Percentiles rank a stretch among this genome's conserved stretches.
phyloP scores from a whole-genome alignment of 2,329 filamentous ascomycete genomes.

The Bipolaris bicolor region DNA sequence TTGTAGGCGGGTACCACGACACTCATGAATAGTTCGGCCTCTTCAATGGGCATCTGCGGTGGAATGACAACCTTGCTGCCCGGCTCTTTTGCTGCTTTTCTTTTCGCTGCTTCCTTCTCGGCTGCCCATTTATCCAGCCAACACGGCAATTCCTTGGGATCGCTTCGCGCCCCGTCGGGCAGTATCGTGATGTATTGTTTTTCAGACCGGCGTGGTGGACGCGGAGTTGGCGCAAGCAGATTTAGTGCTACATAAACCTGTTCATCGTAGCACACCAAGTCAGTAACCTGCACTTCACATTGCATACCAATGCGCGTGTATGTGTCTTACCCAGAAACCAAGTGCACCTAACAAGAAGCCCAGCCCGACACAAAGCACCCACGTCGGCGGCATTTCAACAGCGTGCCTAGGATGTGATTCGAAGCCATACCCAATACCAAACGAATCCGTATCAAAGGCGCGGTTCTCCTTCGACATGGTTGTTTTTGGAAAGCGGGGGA shows the following conservation, averaged over 20 bases:
- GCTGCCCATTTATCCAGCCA: slow-evolving; percentile 81
- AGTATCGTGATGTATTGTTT: slow-evolving; percentile 82
- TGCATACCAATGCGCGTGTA: neutral
- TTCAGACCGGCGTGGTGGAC: slow-evolving; percentile 74
- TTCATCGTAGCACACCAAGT: neutral
- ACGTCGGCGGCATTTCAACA: slow-evolving; percentile 42
- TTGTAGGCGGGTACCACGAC: slow-evolving; percentile 96
- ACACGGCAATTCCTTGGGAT: slow-evolving; percentile 71
- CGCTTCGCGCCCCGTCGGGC: slow-evolving; percentile 64
- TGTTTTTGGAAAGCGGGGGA: slow-evolving; percentile 5
- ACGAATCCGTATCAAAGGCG: slow-evolving; percentile 34
- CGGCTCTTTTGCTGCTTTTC: slow-evolving; percentile 33
- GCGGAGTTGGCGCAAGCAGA: slow-evolving; percentile 80
- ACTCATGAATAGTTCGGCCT: slow-evolving; percentile 82
- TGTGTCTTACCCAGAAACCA: slow-evolving; percentile 37
- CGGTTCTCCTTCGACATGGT: slow-evolving; percentile 31
- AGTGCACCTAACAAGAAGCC: slow-evolving; percentile 33
- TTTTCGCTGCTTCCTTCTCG: slow-evolving; percentile 58
- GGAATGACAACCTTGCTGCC: slow-evolving; percentile 30
- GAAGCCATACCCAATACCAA: slow-evolving; percentile 36
- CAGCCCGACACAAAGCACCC: slow-evolving; percentile 37
- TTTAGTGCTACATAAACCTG: slow-evolving; percentile 73
- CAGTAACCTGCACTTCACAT: neutral
- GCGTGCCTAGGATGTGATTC: slow-evolving; percentile 29
- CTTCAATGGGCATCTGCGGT: slow-evolving; percentile 66